Evolutionary conservation across 1,284 basidiomycete genomes (phyloP).

Genomic region (Phenoliferia sp.): DNA sequence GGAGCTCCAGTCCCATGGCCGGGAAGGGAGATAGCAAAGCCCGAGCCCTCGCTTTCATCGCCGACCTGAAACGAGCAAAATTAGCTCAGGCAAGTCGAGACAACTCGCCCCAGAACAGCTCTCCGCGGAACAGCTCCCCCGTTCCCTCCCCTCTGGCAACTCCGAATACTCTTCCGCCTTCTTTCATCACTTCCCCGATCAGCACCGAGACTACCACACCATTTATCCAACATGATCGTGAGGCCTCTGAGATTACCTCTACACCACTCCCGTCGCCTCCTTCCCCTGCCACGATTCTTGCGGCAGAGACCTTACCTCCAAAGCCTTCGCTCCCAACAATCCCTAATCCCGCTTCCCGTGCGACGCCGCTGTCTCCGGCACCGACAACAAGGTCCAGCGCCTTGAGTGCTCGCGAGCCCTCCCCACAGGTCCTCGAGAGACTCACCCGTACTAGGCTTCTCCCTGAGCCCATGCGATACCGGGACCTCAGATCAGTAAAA

Average conservation of each 20-base stretch:
- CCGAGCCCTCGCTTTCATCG: conserved; percentile 25
- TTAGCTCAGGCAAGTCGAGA: neutral
- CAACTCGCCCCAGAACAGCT: neutral
- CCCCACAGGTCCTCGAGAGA: neutral
- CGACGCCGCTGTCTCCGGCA: neutral
- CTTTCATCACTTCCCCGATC: no score
- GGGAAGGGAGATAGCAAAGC: conserved; percentile 14
- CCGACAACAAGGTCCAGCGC: neutral
- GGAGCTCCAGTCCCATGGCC: neutral
- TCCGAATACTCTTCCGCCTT: no score
- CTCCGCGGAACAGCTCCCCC: neutral
- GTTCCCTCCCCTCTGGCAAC: neutral
- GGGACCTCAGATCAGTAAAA: conserved; percentile 58
- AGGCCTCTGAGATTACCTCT: neutral
- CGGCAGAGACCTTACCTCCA: neutral
- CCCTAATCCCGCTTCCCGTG: neutral
- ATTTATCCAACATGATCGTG: neutral
- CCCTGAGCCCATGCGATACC: conserved; percentile 14
- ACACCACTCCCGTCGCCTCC: neutral
- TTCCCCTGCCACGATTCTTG: neutral
- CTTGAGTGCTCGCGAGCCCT: neutral
- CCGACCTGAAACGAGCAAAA: conserved; percentile 18
- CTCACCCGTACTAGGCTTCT: conserved; percentile 14
- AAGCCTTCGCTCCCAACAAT: neutral
- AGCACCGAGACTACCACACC: no score